Conservation (phyloP, 148 eudicot genomes). For the Camellia japonica region DNA sequence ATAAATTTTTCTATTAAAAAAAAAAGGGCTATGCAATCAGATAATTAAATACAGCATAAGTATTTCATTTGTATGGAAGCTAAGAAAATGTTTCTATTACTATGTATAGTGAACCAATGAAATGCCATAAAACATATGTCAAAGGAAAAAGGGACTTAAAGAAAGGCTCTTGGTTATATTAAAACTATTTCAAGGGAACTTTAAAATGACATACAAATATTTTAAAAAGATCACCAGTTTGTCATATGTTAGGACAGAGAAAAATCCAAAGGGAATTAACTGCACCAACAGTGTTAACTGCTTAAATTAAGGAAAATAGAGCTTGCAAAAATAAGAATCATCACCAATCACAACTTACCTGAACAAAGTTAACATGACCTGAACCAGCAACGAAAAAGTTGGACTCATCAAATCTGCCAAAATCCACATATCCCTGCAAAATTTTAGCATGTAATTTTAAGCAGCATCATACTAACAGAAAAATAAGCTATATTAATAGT, state of each 20-base stretch:
- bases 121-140: neutral
- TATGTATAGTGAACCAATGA: neutral
- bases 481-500: neutral
- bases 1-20: neutral
- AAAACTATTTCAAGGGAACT: neutral
- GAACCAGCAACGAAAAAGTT: slow-evolving; percentile 73
- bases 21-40: neutral
- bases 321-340: neutral
- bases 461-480: neutral
- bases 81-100: neutral
- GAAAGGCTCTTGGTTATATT: neutral
- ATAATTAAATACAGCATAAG: neutral
- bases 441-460: neutral
- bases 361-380: slow-evolving; percentile 61
- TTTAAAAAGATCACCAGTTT: neutral
- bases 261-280: neutral
- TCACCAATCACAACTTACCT: slow-evolving; percentile 42
- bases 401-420: slow-evolving; percentile 73
- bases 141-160: neutral
- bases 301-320: neutral
- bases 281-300: neutral
- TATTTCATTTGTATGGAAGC: neutral
- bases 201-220: neutral
- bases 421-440: slow-evolving; percentile 81
- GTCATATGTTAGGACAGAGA: neutral